Evolutionary conservation across 768 basidiomycete genomes (phyloP).

Genomic region (Phylloporus rhodoxanthus): DNA sequence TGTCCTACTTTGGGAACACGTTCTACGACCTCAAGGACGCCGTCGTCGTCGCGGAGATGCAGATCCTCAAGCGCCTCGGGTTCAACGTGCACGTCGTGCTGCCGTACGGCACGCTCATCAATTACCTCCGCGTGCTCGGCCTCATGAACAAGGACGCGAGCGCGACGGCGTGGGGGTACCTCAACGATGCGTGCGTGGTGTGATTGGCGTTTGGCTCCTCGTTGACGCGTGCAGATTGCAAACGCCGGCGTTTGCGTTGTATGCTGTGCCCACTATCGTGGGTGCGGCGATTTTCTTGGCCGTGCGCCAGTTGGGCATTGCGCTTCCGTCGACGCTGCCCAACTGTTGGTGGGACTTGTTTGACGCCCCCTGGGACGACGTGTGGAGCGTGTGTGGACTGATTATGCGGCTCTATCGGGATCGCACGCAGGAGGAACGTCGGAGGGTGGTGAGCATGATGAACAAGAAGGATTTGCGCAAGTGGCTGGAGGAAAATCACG

Average conservation of each 20-base stretch:
- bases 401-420: slow-evolving; percentile 76
- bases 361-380: slow-evolving; percentile 85
- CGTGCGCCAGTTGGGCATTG: slow-evolving; percentile 61
- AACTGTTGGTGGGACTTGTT: slow-evolving; percentile 93
- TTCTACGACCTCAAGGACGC: slow-evolving; percentile 96
- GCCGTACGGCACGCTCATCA: slow-evolving; percentile 91
- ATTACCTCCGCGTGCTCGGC: slow-evolving; percentile 89
- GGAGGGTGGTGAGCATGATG: slow-evolving; percentile 51
- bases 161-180: slow-evolving; percentile 83
- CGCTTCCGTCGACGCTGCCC: slow-evolving; percentile 65
- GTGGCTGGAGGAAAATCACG: slow-evolving; percentile 68
- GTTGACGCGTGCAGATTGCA: slow-evolving; percentile 56
- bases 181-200: slow-evolving; percentile 88
- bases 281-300: slow-evolving; percentile 84
- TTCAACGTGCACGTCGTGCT: slow-evolving; percentile 93
- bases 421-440: slow-evolving; percentile 40
- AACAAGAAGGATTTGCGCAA: slow-evolving; percentile 73
- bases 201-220: neutral
- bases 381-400: slow-evolving; percentile 79
- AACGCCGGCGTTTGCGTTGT: slow-evolving; percentile 87
- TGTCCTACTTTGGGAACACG: slow-evolving; percentile 82
- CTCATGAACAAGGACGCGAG: slow-evolving; percentile 69
- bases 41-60: slow-evolving; percentile 94
- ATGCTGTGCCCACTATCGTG: slow-evolving; percentile 85
- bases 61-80: slow-evolving; percentile 89